phyloP scores from a whole-genome alignment of 2,329 filamentous ascomycete species.

The Aspergillus oerlinghausenensis region DNA sequence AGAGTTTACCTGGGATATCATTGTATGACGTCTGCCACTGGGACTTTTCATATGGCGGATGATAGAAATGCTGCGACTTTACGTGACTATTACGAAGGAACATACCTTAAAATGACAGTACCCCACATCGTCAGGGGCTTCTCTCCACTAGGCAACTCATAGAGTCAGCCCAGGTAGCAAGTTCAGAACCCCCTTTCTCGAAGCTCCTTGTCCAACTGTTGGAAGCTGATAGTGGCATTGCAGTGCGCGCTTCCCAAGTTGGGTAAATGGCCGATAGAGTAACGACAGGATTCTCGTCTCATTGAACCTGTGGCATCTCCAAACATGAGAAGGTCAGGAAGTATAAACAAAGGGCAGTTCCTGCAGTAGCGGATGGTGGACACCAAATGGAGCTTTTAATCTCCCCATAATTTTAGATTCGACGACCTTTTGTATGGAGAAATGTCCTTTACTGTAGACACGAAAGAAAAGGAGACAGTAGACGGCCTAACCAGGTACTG shows the following conservation, averaged over 20 bases:
- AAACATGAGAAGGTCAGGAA: not conserved
- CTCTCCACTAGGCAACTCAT: not conserved
- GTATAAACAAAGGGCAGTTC: not conserved
- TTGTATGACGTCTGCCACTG: not conserved
- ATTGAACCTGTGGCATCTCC: not conserved
- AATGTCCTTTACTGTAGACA: conserved; percentile 1
- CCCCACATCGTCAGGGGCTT: conserved; percentile 6
- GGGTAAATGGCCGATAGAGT: not conserved
- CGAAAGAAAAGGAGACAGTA: not conserved
- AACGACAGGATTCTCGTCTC: not conserved
- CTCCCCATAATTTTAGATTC: not conserved
- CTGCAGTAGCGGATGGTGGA: not conserved
- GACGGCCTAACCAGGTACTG: not conserved
- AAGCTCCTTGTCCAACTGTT: not conserved
- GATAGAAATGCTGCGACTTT: not conserved
- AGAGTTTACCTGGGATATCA: too few relatives aligned
- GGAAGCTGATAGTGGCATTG: not conserved
- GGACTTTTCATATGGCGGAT: not conserved
- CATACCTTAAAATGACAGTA: not conserved
- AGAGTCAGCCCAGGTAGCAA: not conserved
- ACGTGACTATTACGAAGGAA: not conserved
- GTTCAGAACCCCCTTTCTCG: not conserved
- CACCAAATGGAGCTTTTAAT: not conserved
- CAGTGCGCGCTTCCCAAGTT: not conserved
- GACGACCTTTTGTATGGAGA: conserved; percentile 9